Percentiles rank a stretch among this genome's conserved stretches.
Conservation (phyloP, 2,329 filamentous ascomycete genomes). For the Teratosphaeria gauchensis region DNA sequence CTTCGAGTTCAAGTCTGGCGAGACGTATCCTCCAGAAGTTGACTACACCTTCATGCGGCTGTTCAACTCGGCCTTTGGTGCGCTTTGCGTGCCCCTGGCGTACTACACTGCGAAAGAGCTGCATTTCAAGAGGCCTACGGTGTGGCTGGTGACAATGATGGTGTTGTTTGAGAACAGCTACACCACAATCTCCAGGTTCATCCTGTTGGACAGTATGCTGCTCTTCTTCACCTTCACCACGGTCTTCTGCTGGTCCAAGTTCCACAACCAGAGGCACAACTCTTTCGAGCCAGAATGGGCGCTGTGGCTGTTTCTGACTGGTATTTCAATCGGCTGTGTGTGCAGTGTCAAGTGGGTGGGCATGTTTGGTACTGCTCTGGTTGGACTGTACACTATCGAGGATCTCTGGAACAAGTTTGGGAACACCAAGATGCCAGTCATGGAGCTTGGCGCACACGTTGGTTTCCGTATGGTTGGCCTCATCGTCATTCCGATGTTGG, state of each 20-base stretch:
- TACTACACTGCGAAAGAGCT: conserved; percentile 92
- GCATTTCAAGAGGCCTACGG: conserved; percentile 72
- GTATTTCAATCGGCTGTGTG: conserved; percentile 92
- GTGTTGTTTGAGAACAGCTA: conserved; percentile 99
- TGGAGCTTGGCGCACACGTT: conserved; percentile 68
- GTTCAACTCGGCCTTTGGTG: conserved; percentile 93
- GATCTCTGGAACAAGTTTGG: conserved; percentile 98
- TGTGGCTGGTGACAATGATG: conserved; percentile 95
- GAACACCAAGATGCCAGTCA: conserved; percentile 79
- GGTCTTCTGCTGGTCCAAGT: conserved; percentile 92
- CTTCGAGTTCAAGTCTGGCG: conserved; percentile 98
- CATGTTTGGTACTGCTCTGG: conserved; percentile 87
- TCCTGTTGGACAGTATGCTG: conserved; percentile 96
- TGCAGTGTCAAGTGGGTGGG: conserved; percentile 98
- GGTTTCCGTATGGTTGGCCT: conserved; percentile 72
- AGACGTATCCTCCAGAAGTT: conserved; percentile 84
- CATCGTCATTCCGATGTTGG: conserved; percentile 77
- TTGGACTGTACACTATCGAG: conserved; percentile 90
- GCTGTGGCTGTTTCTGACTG: conserved; percentile 85
- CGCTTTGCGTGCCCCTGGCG: conserved; percentile 81
- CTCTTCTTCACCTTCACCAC: conserved; percentile 98
- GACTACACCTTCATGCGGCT: conserved; percentile 98
- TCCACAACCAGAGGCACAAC: conserved; percentile 76
- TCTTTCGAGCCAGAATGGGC: conserved; percentile 91
- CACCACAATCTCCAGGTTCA: conserved; percentile 96